These are phyloP conservation scores for Chlorella vulgaris DNA, from an alignment of 139 green algal genomes.

Conservation along the genomic window DNA sequence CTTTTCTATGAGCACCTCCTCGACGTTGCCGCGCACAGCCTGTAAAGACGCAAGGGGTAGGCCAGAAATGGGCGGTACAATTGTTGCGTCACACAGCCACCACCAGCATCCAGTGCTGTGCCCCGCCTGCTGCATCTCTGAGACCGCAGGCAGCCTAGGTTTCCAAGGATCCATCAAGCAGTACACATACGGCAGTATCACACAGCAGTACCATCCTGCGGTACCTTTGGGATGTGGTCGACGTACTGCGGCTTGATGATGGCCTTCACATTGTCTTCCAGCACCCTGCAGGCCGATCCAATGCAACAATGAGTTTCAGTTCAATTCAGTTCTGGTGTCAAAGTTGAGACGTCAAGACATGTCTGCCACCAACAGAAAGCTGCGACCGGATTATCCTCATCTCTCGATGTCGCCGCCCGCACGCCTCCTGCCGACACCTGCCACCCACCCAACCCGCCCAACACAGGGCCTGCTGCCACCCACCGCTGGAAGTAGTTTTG, in stretches of 20 bases:
- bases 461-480: too few relatives aligned
- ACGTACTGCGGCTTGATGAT: slow-evolving; percentile 96
- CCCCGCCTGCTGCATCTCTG: not conserved
- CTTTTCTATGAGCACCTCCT: slow-evolving; percentile 80
- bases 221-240: slow-evolving; percentile 96
- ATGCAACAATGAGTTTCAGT: too few relatives aligned
- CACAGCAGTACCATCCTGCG: too few relatives aligned
- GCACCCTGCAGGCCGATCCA: slow-evolving; percentile 53
- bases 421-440: too few relatives aligned
- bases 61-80: too few relatives aligned
- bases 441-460: not conserved
- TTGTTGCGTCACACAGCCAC: too few relatives aligned
- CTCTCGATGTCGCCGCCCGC: too few relatives aligned
- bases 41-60: not conserved
- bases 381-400: too few relatives aligned
- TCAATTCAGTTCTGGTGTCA: too few relatives aligned
- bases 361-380: too few relatives aligned
- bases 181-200: not conserved
- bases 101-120: not conserved
- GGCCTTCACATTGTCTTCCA: slow-evolving; percentile 97
- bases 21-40: slow-evolving; percentile 90
- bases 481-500: slow-evolving; percentile 96
- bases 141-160: not conserved
- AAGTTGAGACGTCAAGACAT: too few relatives aligned
- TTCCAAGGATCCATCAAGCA: not conserved